Conservation (phyloP, 2,329 filamentous ascomycete genomes). For the Lachnellula subtilissima region DNA sequence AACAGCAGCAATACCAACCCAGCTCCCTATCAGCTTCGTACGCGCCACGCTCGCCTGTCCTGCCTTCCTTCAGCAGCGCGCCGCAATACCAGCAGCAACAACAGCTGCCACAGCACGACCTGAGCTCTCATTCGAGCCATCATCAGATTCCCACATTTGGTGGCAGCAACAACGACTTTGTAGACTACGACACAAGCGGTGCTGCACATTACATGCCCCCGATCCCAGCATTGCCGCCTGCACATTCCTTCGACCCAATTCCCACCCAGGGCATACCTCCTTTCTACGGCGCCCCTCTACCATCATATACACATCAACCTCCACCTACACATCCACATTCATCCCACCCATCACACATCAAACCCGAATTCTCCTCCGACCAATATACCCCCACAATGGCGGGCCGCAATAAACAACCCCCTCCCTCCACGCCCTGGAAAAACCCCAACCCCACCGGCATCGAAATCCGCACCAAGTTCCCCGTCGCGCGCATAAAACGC, state of each 20-base stretch:
- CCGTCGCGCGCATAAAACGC: constrained; percentile 93
- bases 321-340: neutral
- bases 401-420: neutral
- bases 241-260: constrained; percentile 18
- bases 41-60: constrained; percentile 26
- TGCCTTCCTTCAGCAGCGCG: constrained; percentile 17
- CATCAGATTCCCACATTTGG: constrained; percentile 8
- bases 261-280: constrained; percentile 1
- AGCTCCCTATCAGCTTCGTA: constrained; percentile 14
- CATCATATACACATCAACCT: neutral
- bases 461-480: constrained; percentile 89
- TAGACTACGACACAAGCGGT: constrained; percentile 6
- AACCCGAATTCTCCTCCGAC: constrained; percentile 7
- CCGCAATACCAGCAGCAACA: constrained; percentile 2
- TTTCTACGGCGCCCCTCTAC: constrained; percentile 2
- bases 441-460: constrained; percentile 42
- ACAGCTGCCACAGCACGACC: constrained; percentile 11
- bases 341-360: constrained; percentile 11
- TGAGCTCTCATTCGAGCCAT: constrained; percentile 2
- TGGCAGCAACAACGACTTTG: constrained; percentile 8
- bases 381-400: constrained; percentile 1
- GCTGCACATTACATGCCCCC: constrained; percentile 25
- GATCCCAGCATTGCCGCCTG: constrained; percentile 25
- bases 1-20: constrained; percentile 21
- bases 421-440: constrained; percentile 37